Conservation (phyloP, 1,284 basidiomycete species). For the Pseudomicrostroma phylloplanum region DNA sequence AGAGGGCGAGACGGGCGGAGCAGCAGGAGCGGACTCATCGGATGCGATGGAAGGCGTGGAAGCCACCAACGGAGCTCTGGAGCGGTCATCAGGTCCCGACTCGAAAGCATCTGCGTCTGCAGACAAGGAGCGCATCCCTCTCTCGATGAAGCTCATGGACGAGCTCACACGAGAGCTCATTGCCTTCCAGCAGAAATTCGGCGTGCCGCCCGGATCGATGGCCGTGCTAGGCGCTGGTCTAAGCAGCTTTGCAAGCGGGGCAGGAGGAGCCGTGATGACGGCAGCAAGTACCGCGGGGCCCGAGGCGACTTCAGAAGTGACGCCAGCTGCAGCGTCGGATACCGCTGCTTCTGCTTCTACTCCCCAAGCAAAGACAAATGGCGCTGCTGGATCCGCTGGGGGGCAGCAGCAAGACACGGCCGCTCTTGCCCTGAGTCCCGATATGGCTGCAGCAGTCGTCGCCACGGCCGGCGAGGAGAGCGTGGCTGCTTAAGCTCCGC, state of each 20-base stretch:
- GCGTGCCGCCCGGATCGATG: slow-evolving; percentile 23
- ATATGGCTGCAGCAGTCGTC: no score
- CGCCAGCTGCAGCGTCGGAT: no score
- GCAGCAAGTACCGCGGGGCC: background rate
- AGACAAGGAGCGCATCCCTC: slow-evolving; percentile 7
- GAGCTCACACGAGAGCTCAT: slow-evolving; percentile 45
- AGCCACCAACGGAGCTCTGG: background rate
- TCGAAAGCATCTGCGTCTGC: background rate
- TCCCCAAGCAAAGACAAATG: no score
- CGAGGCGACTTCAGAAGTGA: no score
- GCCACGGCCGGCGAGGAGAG: no score
- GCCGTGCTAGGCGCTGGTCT: slow-evolving; percentile 4
- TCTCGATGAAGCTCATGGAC: slow-evolving; percentile 41
- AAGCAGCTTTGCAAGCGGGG: background rate
- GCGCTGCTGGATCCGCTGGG: no score
- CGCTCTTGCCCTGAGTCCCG: no score
- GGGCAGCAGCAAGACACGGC: no score
- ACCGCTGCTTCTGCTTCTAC: no score
- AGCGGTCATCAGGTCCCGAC: background rate
- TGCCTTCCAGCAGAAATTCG: slow-evolving; percentile 40
- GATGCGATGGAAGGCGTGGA: slow-evolving; percentile 9
- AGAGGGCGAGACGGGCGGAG: slow-evolving; percentile 62
- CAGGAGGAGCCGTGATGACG: background rate
- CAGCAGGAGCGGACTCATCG: slow-evolving; percentile 53
- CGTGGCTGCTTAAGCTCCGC: no score